Percentiles rank a stretch among this genome's conserved stretches.
Conservation (phyloP, 768 basidiomycete genomes). For the Austroboletus eburneus region DNA sequence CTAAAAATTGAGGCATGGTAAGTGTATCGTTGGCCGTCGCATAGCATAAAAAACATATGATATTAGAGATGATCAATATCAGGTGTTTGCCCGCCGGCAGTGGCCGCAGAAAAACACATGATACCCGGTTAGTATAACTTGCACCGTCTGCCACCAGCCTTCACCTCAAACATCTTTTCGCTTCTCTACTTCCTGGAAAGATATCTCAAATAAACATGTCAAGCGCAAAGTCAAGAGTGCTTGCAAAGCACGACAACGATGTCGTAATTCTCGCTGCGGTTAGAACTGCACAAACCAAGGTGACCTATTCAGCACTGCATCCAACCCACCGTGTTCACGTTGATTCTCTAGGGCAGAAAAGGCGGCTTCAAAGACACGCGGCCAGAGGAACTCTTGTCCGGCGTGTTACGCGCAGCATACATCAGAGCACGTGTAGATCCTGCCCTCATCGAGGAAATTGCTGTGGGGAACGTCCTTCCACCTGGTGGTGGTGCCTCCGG, state of each 20-base stretch:
- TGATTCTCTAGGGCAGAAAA: conserved; percentile 57
- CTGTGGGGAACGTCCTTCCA: conserved; percentile 86
- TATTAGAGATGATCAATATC: too few species aligned
- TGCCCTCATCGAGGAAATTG: conserved; percentile 75
- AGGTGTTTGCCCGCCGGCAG: too few species aligned
- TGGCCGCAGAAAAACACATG: too few species aligned
- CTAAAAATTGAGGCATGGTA: too few species aligned
- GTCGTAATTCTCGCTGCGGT: conserved; percentile 88
- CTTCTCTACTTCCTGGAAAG: too few species aligned
- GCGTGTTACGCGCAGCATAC: conserved; percentile 72
- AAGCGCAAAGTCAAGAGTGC: conserved; percentile 51
- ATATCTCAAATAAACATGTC: conserved; percentile 14
- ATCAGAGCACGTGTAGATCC: conserved; percentile 69
- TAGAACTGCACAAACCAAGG: conserved; percentile 91
- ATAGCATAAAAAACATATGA: too few species aligned
- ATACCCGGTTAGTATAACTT: too few species aligned
- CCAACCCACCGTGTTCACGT: conserved; percentile 1
- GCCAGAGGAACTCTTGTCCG: conserved; percentile 77
- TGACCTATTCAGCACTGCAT: conserved; percentile 21
- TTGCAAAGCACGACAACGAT: conserved; percentile 76
- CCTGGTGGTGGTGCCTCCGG: conserved; percentile 77
- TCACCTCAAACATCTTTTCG: too few species aligned
- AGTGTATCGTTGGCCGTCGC: too few species aligned
- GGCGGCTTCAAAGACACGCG: conserved; percentile 91
- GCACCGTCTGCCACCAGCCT: too few species aligned